These are phyloP conservation scores for Lachnellula suecica DNA, from an alignment of 2,329 filamentous ascomycete species.

Conservation along the genomic window DNA sequence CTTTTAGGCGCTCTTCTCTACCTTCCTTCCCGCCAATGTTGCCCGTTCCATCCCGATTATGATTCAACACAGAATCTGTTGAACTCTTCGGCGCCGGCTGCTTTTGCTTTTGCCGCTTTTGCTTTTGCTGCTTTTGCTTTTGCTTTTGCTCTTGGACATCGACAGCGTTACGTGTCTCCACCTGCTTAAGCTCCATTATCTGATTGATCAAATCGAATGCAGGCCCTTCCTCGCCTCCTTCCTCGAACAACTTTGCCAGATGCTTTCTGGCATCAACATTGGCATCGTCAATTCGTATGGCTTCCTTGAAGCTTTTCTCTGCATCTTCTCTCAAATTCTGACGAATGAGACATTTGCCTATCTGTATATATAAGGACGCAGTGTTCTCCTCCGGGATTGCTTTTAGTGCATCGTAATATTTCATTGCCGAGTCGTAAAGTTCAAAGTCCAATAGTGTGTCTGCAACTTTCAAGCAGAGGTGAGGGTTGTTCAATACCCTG, in stretches of 20 bases:
- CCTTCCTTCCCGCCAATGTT: slow-evolving; percentile 22
- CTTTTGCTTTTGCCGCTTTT: neutral
- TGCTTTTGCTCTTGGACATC: slow-evolving; percentile 18
- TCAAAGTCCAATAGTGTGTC: slow-evolving; percentile 53
- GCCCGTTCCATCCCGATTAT: too few species aligned
- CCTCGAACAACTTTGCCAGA: slow-evolving; percentile 83
- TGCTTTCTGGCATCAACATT: slow-evolving; percentile 76
- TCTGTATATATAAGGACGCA: slow-evolving; percentile 34
- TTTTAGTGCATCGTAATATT: slow-evolving; percentile 56
- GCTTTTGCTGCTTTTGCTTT: slow-evolving; percentile 22
- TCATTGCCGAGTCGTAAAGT: slow-evolving; percentile 53
- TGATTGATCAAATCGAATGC: slow-evolving; percentile 77
- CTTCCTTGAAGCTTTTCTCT: slow-evolving; percentile 73
- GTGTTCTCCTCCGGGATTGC: slow-evolving; percentile 49
- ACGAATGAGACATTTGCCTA: slow-evolving; percentile 67
- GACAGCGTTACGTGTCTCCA: slow-evolving; percentile 10
- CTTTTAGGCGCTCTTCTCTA: slow-evolving; percentile 31
- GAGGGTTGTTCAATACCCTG: slow-evolving; percentile 64
- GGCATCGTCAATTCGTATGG: slow-evolving; percentile 69
- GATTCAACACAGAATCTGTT: too few species aligned
- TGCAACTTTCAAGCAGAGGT: slow-evolving; percentile 75
- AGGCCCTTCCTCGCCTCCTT: slow-evolving; percentile 68
- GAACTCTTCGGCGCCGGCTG: too few species aligned
- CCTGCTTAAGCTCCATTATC: slow-evolving; percentile 57
- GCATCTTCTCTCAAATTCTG: slow-evolving; percentile 65